Percentiles rank a stretch among this genome's conserved stretches.
Evolutionary conservation across 495 filamentous ascomycete genomes (phyloP).

Genomic region (Bombardia bombarda): DNA sequence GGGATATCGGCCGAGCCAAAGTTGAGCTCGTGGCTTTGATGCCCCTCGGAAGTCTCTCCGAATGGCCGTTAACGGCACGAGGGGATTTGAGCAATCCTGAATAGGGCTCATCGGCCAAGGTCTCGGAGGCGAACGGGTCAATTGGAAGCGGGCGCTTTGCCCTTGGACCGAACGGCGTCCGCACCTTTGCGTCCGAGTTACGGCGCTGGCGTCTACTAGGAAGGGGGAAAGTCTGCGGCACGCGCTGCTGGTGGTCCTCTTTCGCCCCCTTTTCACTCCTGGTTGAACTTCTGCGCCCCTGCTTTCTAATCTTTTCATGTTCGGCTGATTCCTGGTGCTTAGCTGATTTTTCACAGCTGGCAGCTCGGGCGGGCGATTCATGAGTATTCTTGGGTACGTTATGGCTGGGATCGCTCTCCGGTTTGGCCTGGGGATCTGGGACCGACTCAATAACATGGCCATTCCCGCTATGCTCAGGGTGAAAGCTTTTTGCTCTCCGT

Average conservation of each 20-base stretch:
- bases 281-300: too few relatives aligned
- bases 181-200: conserved; percentile 37
- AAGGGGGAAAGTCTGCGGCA: conserved; percentile 5
- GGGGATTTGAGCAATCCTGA: conserved; percentile 26
- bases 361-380: too few relatives aligned
- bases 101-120: conserved; percentile 16
- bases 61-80: conserved; percentile 15
- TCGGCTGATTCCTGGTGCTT: not conserved
- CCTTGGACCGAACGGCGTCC: conserved; percentile 27
- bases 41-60: conserved; percentile 27
- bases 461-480: not conserved
- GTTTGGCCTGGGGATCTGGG: too few relatives aligned
- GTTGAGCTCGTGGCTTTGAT: conserved; percentile 26
- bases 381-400: too few relatives aligned
- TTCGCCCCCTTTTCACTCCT: not conserved
- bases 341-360: too few relatives aligned
- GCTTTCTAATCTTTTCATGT: not conserved
- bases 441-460: not conserved
- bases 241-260: conserved; percentile 9
- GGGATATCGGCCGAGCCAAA: conserved; percentile 30
- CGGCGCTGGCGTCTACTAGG: conserved; percentile 25
- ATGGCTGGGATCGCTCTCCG: too few relatives aligned
- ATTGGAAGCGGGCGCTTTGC: conserved; percentile 29
- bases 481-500: conserved; percentile 14
- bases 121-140: conserved; percentile 26